Base-by-base conservation (phyloP, 768 basidiomycete species). In the Strobilomyces echinocephalus region DNA sequence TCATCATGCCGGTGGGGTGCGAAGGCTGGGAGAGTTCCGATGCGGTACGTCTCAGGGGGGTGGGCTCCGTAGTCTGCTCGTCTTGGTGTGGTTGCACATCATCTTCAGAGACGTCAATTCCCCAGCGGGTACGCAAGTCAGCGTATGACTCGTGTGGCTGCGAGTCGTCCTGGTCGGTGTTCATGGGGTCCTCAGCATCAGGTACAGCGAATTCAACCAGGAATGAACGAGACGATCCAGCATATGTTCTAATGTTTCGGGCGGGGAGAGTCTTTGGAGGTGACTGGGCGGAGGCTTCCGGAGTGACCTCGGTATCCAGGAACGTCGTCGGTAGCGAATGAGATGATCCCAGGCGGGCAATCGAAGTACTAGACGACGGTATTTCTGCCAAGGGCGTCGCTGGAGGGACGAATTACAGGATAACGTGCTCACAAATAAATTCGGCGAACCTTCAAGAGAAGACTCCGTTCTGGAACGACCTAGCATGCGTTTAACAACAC, bases 191-290 rank as follows among this genome's bases (percentile, higher is more conserved):
- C 16, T 60, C 46, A 69, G 60, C 48, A 69, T 57, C 62, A 46
- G 67, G 58, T 59, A 63, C 66, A 11, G 85, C 81, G 10, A 90
- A 67, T 16, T 81, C 72, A 10, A 88, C 78, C 15, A 91, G 79
- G 69, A 88, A 91, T 5, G 89, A 91, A n/a, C 89, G 87, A 21
- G 85, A 87, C 54, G 76, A 76, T 21, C 87, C 87, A 3, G 85
- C 84, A 61, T 91, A 91, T 3, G 88, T 91, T 38, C 80, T 78
- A 4, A 81, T 75, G 42, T 75, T 73, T 15, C 73, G 68, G 28
- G 57, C 53, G n/a, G 64, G 60, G 26, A 64, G 55, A 10, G 60
- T 33, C 24, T 64, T 57, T 1, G 71, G 66, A 16, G 70, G 65
- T 18, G 65, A 36, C 8, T 60, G 63, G 10, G 50, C 65, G 52